Conservation (phyloP, 805 yeast species). For the Barnettozyma populi region DNA sequence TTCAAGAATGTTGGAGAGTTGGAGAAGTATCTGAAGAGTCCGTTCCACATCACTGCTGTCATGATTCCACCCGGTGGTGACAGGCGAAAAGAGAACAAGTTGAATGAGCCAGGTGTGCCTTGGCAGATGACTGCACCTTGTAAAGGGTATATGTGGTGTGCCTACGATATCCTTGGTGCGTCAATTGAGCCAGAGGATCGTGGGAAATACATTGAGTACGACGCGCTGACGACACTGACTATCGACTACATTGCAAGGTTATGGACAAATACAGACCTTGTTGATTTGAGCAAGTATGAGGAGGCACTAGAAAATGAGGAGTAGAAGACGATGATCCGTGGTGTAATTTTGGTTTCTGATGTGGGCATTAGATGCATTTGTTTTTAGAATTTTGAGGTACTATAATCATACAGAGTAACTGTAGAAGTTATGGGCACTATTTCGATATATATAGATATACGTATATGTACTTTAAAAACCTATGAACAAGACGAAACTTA, state of each 20-base stretch:
- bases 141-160: constrained; percentile 56
- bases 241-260: constrained; percentile 25
- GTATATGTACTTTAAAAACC: constrained; percentile 1
- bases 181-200: constrained; percentile 21
- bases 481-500: constrained; percentile 3
- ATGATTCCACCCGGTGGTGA: constrained; percentile 44
- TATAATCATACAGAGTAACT: neutral
- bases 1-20: constrained; percentile 8
- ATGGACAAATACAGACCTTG: constrained; percentile 25
- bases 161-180: constrained; percentile 47
- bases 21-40: constrained; percentile 28
- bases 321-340: neutral
- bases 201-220: constrained; percentile 22
- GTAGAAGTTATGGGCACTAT: neutral
- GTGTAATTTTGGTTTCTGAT: neutral
- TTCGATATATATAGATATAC: neutral
- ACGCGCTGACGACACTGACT: constrained; percentile 18
- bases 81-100: constrained; percentile 23
- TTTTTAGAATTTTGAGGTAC: neutral
- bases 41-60: constrained; percentile 40
- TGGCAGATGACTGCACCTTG: constrained; percentile 51
- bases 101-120: constrained; percentile 42
- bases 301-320: constrained; percentile 6
- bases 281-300: constrained; percentile 16
- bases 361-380: neutral